A percentile compares a stretch with the other conserved stretches of the same genome.
Evolutionary conservation across 164 flowering plant genomes (phyloP).

Genomic region (Aristolochia fimbriata): DNA sequence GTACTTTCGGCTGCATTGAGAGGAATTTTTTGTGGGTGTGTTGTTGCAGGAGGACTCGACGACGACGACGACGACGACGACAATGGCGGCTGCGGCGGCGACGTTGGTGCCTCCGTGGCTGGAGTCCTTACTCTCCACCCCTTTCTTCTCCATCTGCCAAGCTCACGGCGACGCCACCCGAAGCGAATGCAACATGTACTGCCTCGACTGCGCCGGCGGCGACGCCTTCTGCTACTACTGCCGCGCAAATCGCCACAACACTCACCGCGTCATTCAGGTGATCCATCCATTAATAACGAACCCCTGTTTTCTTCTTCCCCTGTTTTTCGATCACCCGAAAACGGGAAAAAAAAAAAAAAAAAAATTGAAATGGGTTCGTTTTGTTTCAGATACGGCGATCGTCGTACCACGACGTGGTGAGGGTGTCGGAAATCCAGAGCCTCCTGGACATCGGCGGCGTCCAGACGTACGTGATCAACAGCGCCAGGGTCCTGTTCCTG

Average conservation of each 20-base stretch:
- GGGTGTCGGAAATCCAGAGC: slow-evolving; percentile 71
- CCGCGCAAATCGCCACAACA: slow-evolving; percentile 61
- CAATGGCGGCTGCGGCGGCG: too few species aligned
- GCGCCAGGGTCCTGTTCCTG: slow-evolving; percentile 80
- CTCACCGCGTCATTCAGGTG: slow-evolving; percentile 86
- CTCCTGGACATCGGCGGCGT: slow-evolving; percentile 75
- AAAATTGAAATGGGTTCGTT: too few species aligned
- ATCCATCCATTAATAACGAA: too few species aligned
- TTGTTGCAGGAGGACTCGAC: slow-evolving; percentile 1
- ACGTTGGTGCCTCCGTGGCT: slow-evolving; percentile 82
- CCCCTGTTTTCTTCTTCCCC: too few species aligned
- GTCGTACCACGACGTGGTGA: slow-evolving; percentile 94
- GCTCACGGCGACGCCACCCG: slow-evolving; percentile 63
- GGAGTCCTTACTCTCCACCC: slow-evolving; percentile 50
- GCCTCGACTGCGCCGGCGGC: slow-evolving; percentile 53
- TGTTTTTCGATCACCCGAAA: too few species aligned
- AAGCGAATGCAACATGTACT: slow-evolving; percentile 86
- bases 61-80: too few species aligned
- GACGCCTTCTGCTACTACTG: slow-evolving; percentile 84
- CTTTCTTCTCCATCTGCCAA: slow-evolving; percentile 61
- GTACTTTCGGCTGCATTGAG: too few species aligned
- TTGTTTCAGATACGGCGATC: slow-evolving; percentile 77
- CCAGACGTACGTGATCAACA: slow-evolving; percentile 92
- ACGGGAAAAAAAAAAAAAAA: too few species aligned
- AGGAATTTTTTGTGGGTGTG: background rate